Conservation (phyloP, 2,329 filamentous ascomycete species). For the Penicillium sclerotiorum region DNA sequence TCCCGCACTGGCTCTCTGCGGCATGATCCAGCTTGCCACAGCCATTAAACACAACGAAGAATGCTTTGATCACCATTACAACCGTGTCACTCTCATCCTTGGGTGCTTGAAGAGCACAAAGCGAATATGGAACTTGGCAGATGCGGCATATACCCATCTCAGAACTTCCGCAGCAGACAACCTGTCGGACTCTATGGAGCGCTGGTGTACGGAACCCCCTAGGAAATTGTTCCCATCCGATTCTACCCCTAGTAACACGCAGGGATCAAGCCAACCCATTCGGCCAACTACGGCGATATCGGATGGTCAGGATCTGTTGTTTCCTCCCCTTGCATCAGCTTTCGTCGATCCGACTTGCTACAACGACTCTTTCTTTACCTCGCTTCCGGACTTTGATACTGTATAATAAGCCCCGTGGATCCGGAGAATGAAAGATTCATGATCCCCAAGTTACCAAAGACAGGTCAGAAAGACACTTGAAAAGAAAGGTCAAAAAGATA, state of each 20-base stretch:
- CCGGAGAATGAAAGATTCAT: no score
- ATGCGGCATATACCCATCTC: conserved; percentile 30
- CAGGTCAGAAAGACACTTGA: no score
- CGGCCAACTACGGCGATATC: conserved; percentile 17
- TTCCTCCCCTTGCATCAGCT: conserved; percentile 27
- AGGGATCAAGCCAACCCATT: conserved; percentile 14
- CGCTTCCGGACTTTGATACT: conserved; percentile 31
- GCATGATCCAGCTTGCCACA: conserved; percentile 39
- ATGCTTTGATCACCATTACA: conserved; percentile 43
- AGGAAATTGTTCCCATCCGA: conserved; percentile 25
- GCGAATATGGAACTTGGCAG: conserved; percentile 34
- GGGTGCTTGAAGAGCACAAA: conserved; percentile 37
- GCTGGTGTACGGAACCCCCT: conserved; percentile 30
- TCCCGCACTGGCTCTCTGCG: conserved; percentile 32
- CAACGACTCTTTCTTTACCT: conserved; percentile 32
- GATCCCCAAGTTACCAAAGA: no score
- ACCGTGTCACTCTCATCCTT: conserved; percentile 39
- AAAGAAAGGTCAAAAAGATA: no score
- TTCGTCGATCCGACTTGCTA: conserved; percentile 37
- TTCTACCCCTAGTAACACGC: conserved; percentile 21
- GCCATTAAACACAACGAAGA: conserved; percentile 36
- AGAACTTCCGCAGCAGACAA: conserved; percentile 32
- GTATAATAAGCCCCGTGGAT: background rate
- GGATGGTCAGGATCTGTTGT: conserved; percentile 30
- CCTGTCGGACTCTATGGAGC: conserved; percentile 30